Percentiles rank a stretch among this genome's conserved stretches.
Evolutionary conservation across 176 grass and related monocot genomes (phyloP).

Genomic region (Carex myosuroides): DNA sequence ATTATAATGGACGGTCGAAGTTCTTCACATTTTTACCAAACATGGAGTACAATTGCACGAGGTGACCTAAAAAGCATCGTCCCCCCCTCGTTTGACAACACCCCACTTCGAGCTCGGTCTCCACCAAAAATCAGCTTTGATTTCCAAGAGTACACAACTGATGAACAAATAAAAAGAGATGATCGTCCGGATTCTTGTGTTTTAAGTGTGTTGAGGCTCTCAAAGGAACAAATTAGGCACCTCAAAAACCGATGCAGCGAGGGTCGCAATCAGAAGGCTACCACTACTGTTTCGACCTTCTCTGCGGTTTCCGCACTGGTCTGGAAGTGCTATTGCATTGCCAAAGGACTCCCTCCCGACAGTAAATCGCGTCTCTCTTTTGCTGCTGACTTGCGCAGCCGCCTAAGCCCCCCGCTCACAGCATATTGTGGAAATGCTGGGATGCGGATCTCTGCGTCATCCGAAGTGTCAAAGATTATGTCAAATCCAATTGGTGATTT

Average conservation of each 20-base stretch:
- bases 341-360: too few species aligned
- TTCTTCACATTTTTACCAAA: background rate
- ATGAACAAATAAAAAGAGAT: background rate
- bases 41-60: background rate
- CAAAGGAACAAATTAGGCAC: background rate
- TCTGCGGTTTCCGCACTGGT: constrained; percentile 13
- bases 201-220: background rate
- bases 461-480: background rate
- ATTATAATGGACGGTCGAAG: background rate
- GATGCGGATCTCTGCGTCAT: background rate
- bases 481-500: background rate
- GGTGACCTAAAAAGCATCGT: background rate
- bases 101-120: constrained; percentile 12
- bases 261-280: background rate
- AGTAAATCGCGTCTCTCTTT: background rate
- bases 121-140: background rate
- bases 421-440: constrained; percentile 13
- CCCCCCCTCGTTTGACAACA: constrained; percentile 26
- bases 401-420: constrained; percentile 6
- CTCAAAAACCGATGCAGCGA: constrained; percentile 8
- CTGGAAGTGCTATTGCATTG: constrained; percentile 4
- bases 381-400: background rate
- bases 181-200: background rate
- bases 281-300: background rate
- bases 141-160: background rate